These are phyloP conservation scores for Smithsoniella earleae DNA, from an alignment of 163 green algal species.

Conservation along the genomic window DNA sequence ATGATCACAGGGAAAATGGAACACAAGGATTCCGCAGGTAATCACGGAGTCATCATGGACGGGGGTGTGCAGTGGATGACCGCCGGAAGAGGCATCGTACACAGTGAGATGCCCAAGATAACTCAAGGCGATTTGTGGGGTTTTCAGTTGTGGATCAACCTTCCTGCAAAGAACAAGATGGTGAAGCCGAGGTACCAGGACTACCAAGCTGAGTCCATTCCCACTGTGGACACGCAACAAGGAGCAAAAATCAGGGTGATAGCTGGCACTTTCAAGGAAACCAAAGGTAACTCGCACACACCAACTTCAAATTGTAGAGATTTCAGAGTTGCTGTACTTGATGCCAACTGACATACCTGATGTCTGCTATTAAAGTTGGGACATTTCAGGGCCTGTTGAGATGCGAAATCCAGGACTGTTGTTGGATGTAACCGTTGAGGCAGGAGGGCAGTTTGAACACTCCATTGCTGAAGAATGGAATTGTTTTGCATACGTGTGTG, in stretches of 20 bases:
- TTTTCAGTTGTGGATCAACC: conserved; percentile 78
- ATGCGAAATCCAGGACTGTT: conserved; percentile 78
- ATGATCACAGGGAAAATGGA: conserved; percentile 80
- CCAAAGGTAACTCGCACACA: too few relatives aligned
- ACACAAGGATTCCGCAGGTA: conserved; percentile 69
- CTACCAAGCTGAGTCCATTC: conserved; percentile 60
- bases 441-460: conserved; percentile 41
- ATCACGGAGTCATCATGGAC: conserved; percentile 67
- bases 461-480: not conserved
- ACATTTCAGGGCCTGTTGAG: conserved; percentile 57
- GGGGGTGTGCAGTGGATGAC: conserved; percentile 92
- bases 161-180: conserved; percentile 83
- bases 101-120: conserved; percentile 77
- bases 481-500: not conserved
- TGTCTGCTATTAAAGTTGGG: too few relatives aligned
- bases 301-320: too few relatives aligned
- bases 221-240: conserved; percentile 38
- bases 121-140: conserved; percentile 58
- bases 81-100: conserved; percentile 70
- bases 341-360: too few relatives aligned
- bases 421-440: conserved; percentile 62
- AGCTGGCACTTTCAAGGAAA: conserved; percentile 50
- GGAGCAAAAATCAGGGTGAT: conserved; percentile 63
- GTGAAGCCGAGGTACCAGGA: conserved; percentile 59
- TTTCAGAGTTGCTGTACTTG: too few relatives aligned